Evolutionary conservation across 495 filamentous ascomycete genomes (phyloP), one percentile per base, ranked within the genome.

Genomic region (Amphirosellinia nigrospora): DNA sequence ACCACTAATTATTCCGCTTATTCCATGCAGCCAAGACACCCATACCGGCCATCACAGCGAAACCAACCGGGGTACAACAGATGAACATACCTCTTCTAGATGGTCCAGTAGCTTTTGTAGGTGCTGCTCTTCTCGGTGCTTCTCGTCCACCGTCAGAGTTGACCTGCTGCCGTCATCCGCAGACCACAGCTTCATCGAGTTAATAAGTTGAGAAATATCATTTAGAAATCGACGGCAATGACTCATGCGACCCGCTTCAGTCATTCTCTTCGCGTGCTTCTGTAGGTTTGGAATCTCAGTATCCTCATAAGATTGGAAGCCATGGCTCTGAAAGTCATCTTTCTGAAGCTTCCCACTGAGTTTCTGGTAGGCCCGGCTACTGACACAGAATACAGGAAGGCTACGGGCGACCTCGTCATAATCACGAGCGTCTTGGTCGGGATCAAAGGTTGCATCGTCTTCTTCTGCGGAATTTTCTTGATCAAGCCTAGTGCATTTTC

Each of bases 341-440:
- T 74, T 75, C 36, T 79, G 73, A 7, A 91, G 71, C 5, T 87
- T 84, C 19, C 87, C 88, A 45, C 79, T 79, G 16, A 92, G 75
- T 58, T 89, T 87, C 69, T 91, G 88, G 60, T 90, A 92, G 0
- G 84, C 89, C 30, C 86, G 78, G 55, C 84, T 86, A 58, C 85
- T 87, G 10, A 90, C 87, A 69, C 89, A 91, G 72, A 91, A 92
- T 1, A 92, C 88, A 0, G 87, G 86, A 7, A 92, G 79, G 4
- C 78, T 80, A 7, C 77, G 79, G 0, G 89, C 88, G 15, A 91
- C 82, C 46, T 86, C 79, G 3, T 88, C 82, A 52, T 92, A 92
- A 71, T 92, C 87, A 11, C 88, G 78, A 30, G 80, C 39, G 30
- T 89, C 87, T 30, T 79, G 71, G 2, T 87, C 83, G 0, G 86